These are phyloP conservation scores for Beauveria sp. DNA, from an alignment of 2,329 filamentous ascomycete species.

Conservation along the genomic window DNA sequence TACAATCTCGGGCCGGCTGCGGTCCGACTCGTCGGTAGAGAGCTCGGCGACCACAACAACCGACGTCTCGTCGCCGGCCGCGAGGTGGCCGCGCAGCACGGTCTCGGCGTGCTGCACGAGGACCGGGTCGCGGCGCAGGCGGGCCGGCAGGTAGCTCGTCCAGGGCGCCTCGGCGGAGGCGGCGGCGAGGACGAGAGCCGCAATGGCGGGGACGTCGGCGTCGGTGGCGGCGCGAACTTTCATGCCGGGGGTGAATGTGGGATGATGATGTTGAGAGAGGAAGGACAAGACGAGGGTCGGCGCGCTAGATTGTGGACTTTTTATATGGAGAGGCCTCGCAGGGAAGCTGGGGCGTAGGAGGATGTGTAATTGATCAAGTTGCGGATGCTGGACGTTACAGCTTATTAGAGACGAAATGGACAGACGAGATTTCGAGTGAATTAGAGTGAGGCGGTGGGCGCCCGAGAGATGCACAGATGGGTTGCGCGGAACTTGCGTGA, in stretches of 20 bases:
- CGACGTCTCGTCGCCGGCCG: neutral
- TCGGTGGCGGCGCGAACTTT: slow-evolving; percentile 13
- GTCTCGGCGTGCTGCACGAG: slow-evolving; percentile 4
- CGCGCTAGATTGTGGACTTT: too few relatives aligned
- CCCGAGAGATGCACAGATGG: too few relatives aligned
- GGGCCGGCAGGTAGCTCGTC: slow-evolving; percentile 11
- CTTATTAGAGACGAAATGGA: too few relatives aligned
- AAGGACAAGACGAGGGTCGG: neutral
- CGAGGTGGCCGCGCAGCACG: slow-evolving; percentile 6
- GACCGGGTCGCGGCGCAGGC: neutral
- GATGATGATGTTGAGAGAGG: neutral
- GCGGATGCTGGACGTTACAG: too few relatives aligned
- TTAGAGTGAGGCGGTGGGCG: too few relatives aligned
- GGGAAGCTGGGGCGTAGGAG: too few relatives aligned
- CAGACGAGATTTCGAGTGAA: too few relatives aligned
- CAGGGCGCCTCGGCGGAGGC: slow-evolving; percentile 14
- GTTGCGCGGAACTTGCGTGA: too few relatives aligned
- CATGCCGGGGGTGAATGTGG: slow-evolving; percentile 11
- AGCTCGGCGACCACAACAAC: slow-evolving; percentile 14
- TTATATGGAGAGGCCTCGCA: too few relatives aligned
- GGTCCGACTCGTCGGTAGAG: neutral
- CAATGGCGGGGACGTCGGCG: slow-evolving; percentile 15
- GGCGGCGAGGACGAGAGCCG: slow-evolving; percentile 13
- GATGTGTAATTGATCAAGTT: too few relatives aligned
- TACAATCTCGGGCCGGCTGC: slow-evolving; percentile 1